Conservation (phyloP, 257 asterid genomes). For the Solanum pinnatisectum region DNA sequence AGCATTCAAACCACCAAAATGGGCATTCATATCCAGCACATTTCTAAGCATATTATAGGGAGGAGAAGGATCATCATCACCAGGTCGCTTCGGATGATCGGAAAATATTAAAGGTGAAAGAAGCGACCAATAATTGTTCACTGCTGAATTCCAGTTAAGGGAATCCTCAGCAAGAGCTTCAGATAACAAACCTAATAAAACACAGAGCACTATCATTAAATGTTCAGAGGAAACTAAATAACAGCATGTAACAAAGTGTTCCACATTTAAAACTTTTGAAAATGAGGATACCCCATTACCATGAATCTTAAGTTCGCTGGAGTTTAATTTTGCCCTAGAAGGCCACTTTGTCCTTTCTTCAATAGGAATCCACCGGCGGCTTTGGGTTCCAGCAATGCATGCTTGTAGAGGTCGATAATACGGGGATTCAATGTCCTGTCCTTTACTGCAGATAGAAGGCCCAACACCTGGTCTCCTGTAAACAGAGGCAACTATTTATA, state of each 20-base stretch:
- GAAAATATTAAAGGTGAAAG: constrained; percentile 95
- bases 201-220: neutral
- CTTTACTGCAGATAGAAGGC: constrained; percentile 68
- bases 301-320: constrained; percentile 56
- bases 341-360: constrained; percentile 82
- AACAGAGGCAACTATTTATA: constrained; percentile 9
- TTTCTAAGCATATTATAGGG: constrained; percentile 99
- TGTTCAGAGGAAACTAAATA: neutral
- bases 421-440: constrained; percentile 72
- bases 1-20: constrained; percentile 81
- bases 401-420: constrained; percentile 76
- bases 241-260: neutral
- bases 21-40: constrained; percentile 97
- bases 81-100: constrained; percentile 98
- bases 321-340: constrained; percentile 44
- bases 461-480: constrained; percentile 63
- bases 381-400: constrained; percentile 86
- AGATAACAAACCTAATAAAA: constrained; percentile 41
- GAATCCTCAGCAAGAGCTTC: constrained; percentile 71
- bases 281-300: constrained; percentile 31
- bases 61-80: constrained; percentile 97
- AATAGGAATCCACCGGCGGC: constrained; percentile 80
- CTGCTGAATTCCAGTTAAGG: constrained; percentile 66
- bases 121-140: constrained; percentile 82
- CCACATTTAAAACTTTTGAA: neutral